Evolutionary conservation across 805 yeast genomes (phyloP).

Genomic region (Starmerella sp.): DNA sequence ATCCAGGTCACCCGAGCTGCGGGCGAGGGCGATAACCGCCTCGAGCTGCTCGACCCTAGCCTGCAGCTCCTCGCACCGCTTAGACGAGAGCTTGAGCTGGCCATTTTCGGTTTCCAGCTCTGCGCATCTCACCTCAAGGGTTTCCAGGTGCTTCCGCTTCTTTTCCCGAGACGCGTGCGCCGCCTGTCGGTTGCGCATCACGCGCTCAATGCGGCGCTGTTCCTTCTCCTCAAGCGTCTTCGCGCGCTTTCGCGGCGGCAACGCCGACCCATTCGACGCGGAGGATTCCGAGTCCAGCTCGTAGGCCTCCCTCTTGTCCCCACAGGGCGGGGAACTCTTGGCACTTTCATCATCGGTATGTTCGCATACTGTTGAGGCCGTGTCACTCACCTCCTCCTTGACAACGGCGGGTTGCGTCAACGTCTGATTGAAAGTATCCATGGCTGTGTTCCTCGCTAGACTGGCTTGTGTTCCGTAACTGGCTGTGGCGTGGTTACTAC

Average conservation of each 20-base stretch:
- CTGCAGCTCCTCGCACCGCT: conserved; percentile 10
- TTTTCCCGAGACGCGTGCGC: conserved; percentile 97
- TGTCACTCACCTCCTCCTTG: conserved; percentile 22
- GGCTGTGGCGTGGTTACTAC: not conserved
- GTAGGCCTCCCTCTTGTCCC: conserved; percentile 6
- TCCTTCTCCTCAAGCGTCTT: conserved; percentile 95
- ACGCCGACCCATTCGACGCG: conserved; percentile 14
- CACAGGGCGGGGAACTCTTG: conserved; percentile 6
- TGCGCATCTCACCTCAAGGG: conserved; percentile 48
- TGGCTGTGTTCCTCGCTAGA: conserved; percentile 3
- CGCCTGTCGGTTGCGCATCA: conserved; percentile 86
- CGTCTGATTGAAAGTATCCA: conserved; percentile 18
- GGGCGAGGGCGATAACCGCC: conserved; percentile 19
- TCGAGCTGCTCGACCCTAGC: conserved; percentile 22
- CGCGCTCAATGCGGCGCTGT: conserved; percentile 87
- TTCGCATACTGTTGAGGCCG: conserved; percentile 6
- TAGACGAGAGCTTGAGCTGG: conserved; percentile 18
- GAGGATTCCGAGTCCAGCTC: conserved; percentile 17
- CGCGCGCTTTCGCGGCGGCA: conserved; percentile 95
- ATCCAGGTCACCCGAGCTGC: conserved; percentile 19
- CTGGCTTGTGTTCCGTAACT: not conserved
- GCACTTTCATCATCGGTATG: conserved; percentile 15
- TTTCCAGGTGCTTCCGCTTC: conserved; percentile 85
- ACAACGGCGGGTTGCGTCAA: conserved; percentile 16
- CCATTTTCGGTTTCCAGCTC: conserved; percentile 24